A percentile compares a stretch with the other conserved stretches of the same genome.
Conservation (phyloP, 139 green algal genomes). For the Chlamydomonas schloesseri region DNA sequence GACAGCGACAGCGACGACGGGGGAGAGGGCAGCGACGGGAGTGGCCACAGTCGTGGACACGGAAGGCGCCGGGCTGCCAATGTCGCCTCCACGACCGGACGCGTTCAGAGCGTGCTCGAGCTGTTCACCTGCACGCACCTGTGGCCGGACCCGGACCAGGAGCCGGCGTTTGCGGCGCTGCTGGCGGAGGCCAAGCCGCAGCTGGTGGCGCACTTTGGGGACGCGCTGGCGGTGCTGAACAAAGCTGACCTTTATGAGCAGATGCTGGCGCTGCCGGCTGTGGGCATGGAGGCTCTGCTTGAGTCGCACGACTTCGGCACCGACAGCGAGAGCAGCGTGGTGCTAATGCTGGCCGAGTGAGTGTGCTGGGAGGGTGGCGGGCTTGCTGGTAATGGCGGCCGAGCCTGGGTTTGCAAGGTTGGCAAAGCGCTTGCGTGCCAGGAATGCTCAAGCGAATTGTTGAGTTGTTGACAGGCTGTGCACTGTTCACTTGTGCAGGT, state of each 20-base stretch:
- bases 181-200: not conserved
- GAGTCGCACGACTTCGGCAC: slow-evolving; percentile 5
- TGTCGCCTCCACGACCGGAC: too few relatives aligned
- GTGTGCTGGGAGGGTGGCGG: too few relatives aligned
- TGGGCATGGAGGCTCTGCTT: slow-evolving; percentile 22
- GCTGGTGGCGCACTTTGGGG: not conserved
- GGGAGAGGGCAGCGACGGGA: too few relatives aligned
- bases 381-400: too few relatives aligned
- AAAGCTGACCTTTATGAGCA: not conserved
- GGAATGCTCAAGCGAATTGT: too few relatives aligned
- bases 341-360: slow-evolving; percentile 2
- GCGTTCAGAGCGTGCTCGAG: slow-evolving; percentile 34
- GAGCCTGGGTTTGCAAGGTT: too few relatives aligned
- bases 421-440: too few relatives aligned
- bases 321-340: slow-evolving; percentile 18
- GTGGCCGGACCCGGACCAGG: not conserved
- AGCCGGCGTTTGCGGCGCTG: not conserved
- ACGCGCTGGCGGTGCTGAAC: slow-evolving; percentile 3
- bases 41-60: too few relatives aligned
- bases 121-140: not conserved
- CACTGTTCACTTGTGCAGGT: too few relatives aligned
- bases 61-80: too few relatives aligned
- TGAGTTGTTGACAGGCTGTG: too few relatives aligned
- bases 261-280: not conserved
- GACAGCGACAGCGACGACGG: too few relatives aligned